Conservation (phyloP, 441 rosid genomes). For the Macaranga tanarius region DNA sequence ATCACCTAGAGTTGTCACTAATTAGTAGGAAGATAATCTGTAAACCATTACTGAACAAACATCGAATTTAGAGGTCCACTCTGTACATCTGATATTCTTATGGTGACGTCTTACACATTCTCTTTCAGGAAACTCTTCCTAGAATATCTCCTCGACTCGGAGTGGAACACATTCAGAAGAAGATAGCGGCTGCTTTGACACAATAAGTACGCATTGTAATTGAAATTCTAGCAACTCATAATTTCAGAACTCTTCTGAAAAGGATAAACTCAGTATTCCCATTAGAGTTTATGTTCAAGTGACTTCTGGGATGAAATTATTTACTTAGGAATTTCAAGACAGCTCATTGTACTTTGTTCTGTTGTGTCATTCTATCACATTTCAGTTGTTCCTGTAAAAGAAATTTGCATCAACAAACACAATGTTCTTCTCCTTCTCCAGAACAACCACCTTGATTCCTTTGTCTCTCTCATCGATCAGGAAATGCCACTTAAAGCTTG, state of each 20-base stretch:
- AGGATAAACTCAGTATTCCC: neutral
- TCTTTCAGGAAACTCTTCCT: constrained; percentile 66
- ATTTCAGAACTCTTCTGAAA: neutral
- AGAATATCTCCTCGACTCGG: constrained; percentile 74
- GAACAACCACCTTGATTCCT: neutral
- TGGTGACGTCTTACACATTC: constrained; percentile 16
- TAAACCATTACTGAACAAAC: neutral
- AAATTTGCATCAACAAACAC: neutral
- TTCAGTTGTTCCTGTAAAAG: neutral
- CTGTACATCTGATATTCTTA: neutral
- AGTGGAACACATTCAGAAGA: constrained; percentile 72
- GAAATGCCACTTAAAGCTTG: neutral
- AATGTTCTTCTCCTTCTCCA: neutral
- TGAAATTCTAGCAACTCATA: constrained; percentile 7
- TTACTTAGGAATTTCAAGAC: too few relatives aligned
- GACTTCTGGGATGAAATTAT: neutral
- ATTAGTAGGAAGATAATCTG: neutral
- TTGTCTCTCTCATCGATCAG: neutral
- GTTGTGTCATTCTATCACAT: neutral
- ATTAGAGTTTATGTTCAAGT: neutral
- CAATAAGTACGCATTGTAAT: constrained; percentile 27
- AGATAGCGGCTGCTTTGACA: constrained; percentile 67
- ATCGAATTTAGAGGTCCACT: neutral
- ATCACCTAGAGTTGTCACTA: neutral
- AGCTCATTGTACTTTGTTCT: neutral